These are phyloP conservation scores for Rhypophila decipiens DNA, from an alignment of 495 filamentous ascomycete genomes.

Conservation along the genomic window DNA sequence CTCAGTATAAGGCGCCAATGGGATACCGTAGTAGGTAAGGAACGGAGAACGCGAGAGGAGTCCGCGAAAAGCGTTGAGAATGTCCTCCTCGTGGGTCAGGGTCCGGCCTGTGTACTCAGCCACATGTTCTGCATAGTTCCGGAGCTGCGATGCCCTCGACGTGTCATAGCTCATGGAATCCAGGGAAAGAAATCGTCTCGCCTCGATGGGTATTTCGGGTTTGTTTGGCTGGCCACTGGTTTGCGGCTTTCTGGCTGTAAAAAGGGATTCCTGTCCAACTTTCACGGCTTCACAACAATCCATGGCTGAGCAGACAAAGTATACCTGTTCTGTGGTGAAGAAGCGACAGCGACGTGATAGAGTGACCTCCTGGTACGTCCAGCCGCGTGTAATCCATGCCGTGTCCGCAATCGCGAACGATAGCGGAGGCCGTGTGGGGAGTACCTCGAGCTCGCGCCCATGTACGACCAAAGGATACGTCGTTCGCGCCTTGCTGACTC, in stretches of 20 bases:
- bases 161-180: not conserved
- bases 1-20: not conserved
- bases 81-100: not conserved
- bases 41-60: not conserved
- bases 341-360: no score
- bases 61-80: constrained; percentile 5
- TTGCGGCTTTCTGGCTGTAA: no score
- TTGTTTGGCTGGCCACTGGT: not conserved
- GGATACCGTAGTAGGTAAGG: constrained; percentile 1
- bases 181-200: not conserved
- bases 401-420: not conserved
- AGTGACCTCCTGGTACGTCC: no score
- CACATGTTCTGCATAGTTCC: not conserved
- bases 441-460: no score
- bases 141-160: not conserved
- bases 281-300: no score
- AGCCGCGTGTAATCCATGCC: no score
- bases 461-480: not conserved
- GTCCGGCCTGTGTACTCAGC: not conserved
- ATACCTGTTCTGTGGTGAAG: no score
- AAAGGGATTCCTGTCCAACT: no score
- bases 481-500: not conserved
- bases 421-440: not conserved
- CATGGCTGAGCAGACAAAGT: no score
- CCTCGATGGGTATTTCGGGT: not conserved